Conservation (phyloP, 345 rosid genomes). For the Eucalyptus regnans region DNA sequence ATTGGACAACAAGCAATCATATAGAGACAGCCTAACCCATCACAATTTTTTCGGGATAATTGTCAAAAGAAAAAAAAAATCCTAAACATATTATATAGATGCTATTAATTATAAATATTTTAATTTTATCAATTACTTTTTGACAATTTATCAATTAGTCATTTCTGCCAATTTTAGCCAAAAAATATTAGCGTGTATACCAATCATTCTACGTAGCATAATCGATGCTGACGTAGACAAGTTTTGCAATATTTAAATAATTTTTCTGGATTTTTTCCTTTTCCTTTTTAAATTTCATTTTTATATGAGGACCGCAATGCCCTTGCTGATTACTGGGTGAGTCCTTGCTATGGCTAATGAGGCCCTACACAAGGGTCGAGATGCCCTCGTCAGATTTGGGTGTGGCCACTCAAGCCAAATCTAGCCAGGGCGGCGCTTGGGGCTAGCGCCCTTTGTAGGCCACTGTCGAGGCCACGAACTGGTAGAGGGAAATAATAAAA, state of each 20-base stretch:
- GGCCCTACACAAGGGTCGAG: no score
- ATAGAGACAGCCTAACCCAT: no score
- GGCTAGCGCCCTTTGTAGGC: no score
- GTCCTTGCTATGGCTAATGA: no score
- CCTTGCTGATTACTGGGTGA: no score
- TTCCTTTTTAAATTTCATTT: no score
- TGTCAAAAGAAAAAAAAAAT: not conserved
- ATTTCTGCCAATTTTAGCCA: fast-evolving
- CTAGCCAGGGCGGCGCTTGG: fast-evolving
- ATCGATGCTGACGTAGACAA: fast-evolving
- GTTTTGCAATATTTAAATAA: not conserved
- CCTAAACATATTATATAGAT: not conserved
- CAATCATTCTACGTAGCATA: no score
- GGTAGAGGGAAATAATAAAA: no score
- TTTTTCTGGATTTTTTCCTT: no score
- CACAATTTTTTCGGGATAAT: no score
- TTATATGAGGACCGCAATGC: not conserved
- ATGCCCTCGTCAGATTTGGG: not conserved
- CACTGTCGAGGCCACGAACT: no score
- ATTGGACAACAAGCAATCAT: not conserved
- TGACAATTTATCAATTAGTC: fast-evolving
- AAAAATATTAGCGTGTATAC: fast-evolving
- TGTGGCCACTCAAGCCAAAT: not conserved
- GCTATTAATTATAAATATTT: not conserved
- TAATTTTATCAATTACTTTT: not conserved